These are phyloP conservation scores for Trichoderma sp. DNA, from an alignment of 2,329 filamentous ascomycete genomes.

Conservation along the genomic window DNA sequence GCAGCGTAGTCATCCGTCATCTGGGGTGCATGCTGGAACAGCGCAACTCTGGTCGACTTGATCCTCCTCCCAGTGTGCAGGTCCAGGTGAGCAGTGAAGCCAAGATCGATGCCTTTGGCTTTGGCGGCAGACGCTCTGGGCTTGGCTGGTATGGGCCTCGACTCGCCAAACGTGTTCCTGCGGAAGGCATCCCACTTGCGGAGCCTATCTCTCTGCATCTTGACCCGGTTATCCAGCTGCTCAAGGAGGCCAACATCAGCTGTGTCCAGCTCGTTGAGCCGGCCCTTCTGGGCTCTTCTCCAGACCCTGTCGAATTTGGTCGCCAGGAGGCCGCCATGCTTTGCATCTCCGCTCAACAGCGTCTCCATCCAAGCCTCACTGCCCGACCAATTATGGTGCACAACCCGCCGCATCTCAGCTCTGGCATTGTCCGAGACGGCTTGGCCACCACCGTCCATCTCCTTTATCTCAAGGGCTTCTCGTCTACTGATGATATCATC, in stretches of 20 bases:
- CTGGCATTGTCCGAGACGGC: conserved; percentile 42
- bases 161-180: conserved; percentile 42
- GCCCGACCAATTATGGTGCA: conserved; percentile 76
- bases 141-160: conserved; percentile 24
- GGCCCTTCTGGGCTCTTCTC: conserved; percentile 60
- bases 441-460: conserved; percentile 27
- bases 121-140: conserved; percentile 24
- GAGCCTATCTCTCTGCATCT: conserved; percentile 64
- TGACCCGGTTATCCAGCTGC: conserved; percentile 67
- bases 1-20: conserved; percentile 43
- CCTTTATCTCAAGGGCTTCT: conserved; percentile 41
- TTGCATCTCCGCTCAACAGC: conserved; percentile 63
- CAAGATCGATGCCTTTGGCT: conserved; percentile 49
- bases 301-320: conserved; percentile 69
- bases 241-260: conserved; percentile 56
- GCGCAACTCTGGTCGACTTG: conserved; percentile 22
- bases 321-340: conserved; percentile 61
- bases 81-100: conserved; percentile 51
- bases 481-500: conserved; percentile 52
- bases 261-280: conserved; percentile 55
- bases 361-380: conserved; percentile 70
- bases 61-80: conserved; percentile 42
- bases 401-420: conserved; percentile 53
- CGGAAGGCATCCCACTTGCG: conserved; percentile 71
- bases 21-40: conserved; percentile 26